Percentiles rank a stretch among this genome's conserved stretches.
These are phyloP conservation scores for Pythium brassicae DNA, from an alignment of 352 stramenopile species.

Conservation along the genomic window DNA sequence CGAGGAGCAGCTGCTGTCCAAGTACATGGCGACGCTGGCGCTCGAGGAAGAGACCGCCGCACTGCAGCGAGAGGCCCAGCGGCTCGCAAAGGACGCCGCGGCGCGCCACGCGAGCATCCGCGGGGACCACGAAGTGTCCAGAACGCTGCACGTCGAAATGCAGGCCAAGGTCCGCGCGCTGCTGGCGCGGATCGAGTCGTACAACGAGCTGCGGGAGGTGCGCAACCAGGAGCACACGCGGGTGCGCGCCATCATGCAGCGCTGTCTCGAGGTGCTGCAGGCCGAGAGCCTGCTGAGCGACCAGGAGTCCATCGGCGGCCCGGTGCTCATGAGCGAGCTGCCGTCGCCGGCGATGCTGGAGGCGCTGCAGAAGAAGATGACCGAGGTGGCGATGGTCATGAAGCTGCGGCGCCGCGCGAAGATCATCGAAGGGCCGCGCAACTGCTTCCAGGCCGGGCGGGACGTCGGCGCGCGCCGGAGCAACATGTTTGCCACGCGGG, in stretches of 20 bases:
- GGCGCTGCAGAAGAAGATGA: slow-evolving; percentile 63
- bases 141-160: slow-evolving; percentile 32
- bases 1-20: slow-evolving; percentile 61
- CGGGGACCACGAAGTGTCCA: slow-evolving; percentile 24
- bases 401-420: slow-evolving; percentile 42
- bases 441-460: slow-evolving; percentile 17
- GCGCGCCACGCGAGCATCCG: slow-evolving; percentile 30
- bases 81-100: slow-evolving; percentile 24
- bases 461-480: slow-evolving; percentile 27
- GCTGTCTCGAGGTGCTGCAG: slow-evolving; percentile 59
- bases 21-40: slow-evolving; percentile 51
- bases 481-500: slow-evolving; percentile 49
- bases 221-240: slow-evolving; percentile 46
- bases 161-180: slow-evolving; percentile 25
- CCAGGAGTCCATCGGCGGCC: slow-evolving; percentile 12
- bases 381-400: slow-evolving; percentile 50
- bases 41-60: slow-evolving; percentile 43
- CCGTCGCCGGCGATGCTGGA: slow-evolving; percentile 43
- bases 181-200: slow-evolving; percentile 28
- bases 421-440: slow-evolving; percentile 21
- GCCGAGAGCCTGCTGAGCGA: slow-evolving; percentile 29
- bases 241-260: slow-evolving; percentile 48
- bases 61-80: slow-evolving; percentile 29
- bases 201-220: slow-evolving; percentile 47
- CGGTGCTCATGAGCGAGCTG: slow-evolving; percentile 45